Percentiles rank a stretch among this genome's conserved stretches.
These are phyloP conservation scores for Pseudevernia furfuracea DNA, from an alignment of 495 filamentous ascomycete species.

Conservation along the genomic window DNA sequence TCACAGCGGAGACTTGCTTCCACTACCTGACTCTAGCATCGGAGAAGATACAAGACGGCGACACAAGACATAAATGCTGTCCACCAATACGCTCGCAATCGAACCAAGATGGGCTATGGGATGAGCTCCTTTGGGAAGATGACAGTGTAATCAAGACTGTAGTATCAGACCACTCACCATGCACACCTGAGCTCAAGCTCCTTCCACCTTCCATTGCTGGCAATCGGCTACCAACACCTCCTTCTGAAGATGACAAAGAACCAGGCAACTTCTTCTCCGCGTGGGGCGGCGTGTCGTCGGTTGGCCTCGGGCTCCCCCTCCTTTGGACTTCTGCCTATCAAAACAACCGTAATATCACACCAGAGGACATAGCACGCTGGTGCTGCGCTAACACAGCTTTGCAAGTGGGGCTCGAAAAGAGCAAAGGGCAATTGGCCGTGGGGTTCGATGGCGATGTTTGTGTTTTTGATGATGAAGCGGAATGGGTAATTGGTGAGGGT, in stretches of 20 bases:
- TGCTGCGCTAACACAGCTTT: constrained; percentile 81
- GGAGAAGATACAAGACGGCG: constrained; percentile 77
- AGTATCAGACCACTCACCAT: constrained; percentile 95
- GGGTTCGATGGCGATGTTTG: constrained; percentile 90
- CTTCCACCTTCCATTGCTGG: constrained; percentile 55
- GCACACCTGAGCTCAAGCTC: constrained; percentile 88
- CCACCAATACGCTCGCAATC: constrained; percentile 78
- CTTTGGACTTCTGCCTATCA: constrained; percentile 65
- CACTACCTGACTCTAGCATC: constrained; percentile 91
- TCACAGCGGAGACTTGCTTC: constrained; percentile 97
- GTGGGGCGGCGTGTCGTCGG: constrained; percentile 93
- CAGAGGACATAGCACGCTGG: constrained; percentile 69
- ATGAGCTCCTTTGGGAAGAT: constrained; percentile 56
- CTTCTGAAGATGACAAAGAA: constrained; percentile 27
- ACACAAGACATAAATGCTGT: constrained; percentile 96
- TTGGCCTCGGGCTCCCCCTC: constrained; percentile 85
- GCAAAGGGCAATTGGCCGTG: constrained; percentile 73
- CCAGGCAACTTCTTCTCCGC: constrained; percentile 86
- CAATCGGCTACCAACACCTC: constrained; percentile 30
- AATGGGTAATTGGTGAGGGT: constrained; percentile 58
- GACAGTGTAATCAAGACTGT: constrained; percentile 85
- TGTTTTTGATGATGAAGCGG: constrained; percentile 78
- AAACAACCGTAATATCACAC: constrained; percentile 31
- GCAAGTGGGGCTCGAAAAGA: constrained; percentile 78
- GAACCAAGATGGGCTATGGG: constrained; percentile 88